phyloP scores from a whole-genome alignment of 805 yeast species.

The Helenozyma rhizophorensis region DNA sequence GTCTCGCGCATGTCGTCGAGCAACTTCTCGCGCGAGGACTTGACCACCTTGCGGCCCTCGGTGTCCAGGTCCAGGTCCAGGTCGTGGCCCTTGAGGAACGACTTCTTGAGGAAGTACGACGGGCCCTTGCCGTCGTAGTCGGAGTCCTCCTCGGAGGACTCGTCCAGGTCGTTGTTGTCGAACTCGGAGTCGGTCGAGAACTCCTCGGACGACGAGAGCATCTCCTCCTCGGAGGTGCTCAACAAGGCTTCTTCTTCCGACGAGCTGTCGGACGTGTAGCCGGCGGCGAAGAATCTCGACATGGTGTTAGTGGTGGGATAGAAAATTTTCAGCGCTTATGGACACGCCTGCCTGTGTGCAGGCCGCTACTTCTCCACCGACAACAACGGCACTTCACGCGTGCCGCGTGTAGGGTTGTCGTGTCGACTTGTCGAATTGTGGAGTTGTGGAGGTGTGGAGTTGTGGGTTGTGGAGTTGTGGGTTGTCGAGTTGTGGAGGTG shows the following conservation, averaged over 20 bases:
- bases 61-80: constrained; percentile 50
- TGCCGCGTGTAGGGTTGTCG: no score
- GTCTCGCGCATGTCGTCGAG: constrained; percentile 76
- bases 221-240: constrained; percentile 57
- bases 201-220: constrained; percentile 44
- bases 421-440: no score
- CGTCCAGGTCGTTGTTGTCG: constrained; percentile 38
- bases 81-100: constrained; percentile 41
- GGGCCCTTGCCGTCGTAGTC: constrained; percentile 42
- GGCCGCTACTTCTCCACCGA: no score
- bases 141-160: constrained; percentile 27
- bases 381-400: no score
- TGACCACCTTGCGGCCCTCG: constrained; percentile 80
- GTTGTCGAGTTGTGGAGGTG: no score
- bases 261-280: constrained; percentile 54
- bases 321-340: constrained; percentile 9
- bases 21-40: constrained; percentile 89
- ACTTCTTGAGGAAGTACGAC: constrained; percentile 50
- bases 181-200: constrained; percentile 46
- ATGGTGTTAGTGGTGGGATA: constrained; percentile 31
- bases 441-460: no score
- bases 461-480: no score
- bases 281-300: constrained; percentile 86
- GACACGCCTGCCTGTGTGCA: no score
- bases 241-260: constrained; percentile 50